phyloP scores from a whole-genome alignment of 2,329 filamentous ascomycete species.

The Claviceps sp. region DNA sequence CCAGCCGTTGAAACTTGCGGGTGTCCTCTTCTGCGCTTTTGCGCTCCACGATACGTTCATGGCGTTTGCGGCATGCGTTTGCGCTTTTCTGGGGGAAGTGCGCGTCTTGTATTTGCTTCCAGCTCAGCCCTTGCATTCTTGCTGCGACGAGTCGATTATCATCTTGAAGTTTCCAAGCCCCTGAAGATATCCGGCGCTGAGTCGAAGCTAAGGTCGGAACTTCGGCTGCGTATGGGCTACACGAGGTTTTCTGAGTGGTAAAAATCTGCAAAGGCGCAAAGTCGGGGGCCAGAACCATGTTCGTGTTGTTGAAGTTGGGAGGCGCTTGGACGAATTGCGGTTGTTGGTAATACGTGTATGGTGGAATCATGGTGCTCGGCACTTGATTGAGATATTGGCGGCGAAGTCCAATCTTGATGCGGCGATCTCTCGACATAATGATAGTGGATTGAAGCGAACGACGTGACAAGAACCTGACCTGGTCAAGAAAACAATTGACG shows the following conservation, averaged over 20 bases:
- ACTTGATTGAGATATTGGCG: constrained; percentile 21
- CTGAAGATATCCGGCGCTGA: too few relatives aligned
- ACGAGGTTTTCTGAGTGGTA: constrained; percentile 9
- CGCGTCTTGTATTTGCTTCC: too few relatives aligned
- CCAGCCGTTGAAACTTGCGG: too few relatives aligned
- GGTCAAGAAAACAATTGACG: neutral
- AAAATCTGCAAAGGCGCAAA: constrained; percentile 14
- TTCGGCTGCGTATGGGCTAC: constrained; percentile 29
- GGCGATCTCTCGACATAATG: constrained; percentile 33
- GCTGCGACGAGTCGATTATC: too few relatives aligned
- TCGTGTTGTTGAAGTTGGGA: constrained; percentile 22
- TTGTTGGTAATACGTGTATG: constrained; percentile 28
- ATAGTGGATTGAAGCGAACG: neutral
- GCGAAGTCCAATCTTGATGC: constrained; percentile 23
- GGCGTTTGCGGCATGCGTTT: too few relatives aligned
- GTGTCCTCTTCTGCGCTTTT: too few relatives aligned
- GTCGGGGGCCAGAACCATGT: constrained; percentile 19
- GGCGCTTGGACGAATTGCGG: constrained; percentile 27
- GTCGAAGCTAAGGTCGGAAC: too few relatives aligned
- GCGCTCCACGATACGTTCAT: too few relatives aligned
- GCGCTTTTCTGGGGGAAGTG: too few relatives aligned
- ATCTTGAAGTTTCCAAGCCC: too few relatives aligned
- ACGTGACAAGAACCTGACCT: neutral
- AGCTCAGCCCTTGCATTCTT: too few relatives aligned
- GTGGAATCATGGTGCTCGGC: constrained; percentile 26